Base-by-base conservation (phyloP, 1,284 basidiomycete genomes). In the Apiotrichum domesticum region DNA sequence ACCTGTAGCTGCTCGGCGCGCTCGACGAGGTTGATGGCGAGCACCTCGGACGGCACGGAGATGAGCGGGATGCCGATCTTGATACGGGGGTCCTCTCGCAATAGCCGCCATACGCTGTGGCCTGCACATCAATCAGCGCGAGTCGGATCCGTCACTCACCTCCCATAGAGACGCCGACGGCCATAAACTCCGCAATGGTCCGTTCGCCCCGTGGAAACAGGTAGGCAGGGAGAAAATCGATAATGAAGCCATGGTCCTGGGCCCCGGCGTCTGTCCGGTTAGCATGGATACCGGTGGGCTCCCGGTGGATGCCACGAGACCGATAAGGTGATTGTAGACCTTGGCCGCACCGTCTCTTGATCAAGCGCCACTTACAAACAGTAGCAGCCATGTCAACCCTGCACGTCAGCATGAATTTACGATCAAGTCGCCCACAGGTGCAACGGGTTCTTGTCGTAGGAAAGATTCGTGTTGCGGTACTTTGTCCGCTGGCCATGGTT, bases 221-320 rank as follows among this genome's bases (percentile, higher is more conserved):
- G 70, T 86, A 88, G 1, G 84, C 70, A 0, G 86, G 83, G 3
- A 95, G 78, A 67, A 90, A 87, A 70, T 93, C 88, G 59, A 92
- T 85, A 54, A 95, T 71, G 74, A 87, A 86, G 0, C 85, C 85
- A 6, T 90, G 82, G 66, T 95, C 92, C 45, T 81, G 78, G 2
- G 85, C 84, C 0, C 87, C 87, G 2, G 89, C 90, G 55, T 79
- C 72, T 73, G 46, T n/a, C 8, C 8, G 39, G 29, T 29, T 29
- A 29, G 29, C 29, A 29, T 3, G 29, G 29, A 29, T 29, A 29
- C 29, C 29, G 29, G 29, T 29, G 3, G 29, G 29, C 29, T 29
- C 3, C 29, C 29, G 29, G 29, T 29, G 29, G 29, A 29, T 29
- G 29, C 29, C 29, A 3, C 29, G 29, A 29, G 29, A 29, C 29